Evolutionary conservation across 176 grass and related monocot species (phyloP), one percentile per base, ranked within the genome.

Genomic region (Neostapfia colusana): DNA sequence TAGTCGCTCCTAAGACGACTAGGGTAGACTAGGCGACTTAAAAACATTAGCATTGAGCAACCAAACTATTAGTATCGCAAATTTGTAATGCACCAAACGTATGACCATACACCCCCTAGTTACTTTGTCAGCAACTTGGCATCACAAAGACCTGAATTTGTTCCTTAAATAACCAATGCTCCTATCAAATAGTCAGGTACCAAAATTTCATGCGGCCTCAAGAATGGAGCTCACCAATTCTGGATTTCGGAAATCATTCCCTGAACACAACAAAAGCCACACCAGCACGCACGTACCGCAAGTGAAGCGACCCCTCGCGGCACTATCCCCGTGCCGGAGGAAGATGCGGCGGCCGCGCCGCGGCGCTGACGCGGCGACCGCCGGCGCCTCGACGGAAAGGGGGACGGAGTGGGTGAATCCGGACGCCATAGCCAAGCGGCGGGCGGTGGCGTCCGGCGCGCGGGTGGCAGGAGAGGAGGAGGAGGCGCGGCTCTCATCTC

Each of bases 291-390:
- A 12, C 39, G 34, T 78, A 97, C 94, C 91, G 76, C 35, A 89
- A 0, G 84, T 91, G 84, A 87, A 77, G 74, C 90, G 86, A 6
- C 75, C 86, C 0, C 86, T 57, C 1, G 79, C 56, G 5, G 76
- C 65, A 72, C 94, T 97, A 21, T 93, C 94, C 10, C 85, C 88
- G 77, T 93, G 90, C 16, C 91, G 90, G 62, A 93, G 94, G 50
- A 93, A 88, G 72, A 97, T 88, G 45, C 93, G 83, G 31, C 86
- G 88, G 14, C 88, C 86, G 49, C 84, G 80, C 53, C 23, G 81
- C 61, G 59, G 8, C 15, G 42, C 16, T 5, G 77, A 77, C 43
- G 43, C 72, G 25, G 72, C 28, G 62, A 53, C 10, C 35, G 65
- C 28, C 27, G 72, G 41, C 49, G 77, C 77, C 3, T 86, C 76